phyloP scores from a whole-genome alignment of 305 asterid species.

The Fraxinus dipetala region DNA sequence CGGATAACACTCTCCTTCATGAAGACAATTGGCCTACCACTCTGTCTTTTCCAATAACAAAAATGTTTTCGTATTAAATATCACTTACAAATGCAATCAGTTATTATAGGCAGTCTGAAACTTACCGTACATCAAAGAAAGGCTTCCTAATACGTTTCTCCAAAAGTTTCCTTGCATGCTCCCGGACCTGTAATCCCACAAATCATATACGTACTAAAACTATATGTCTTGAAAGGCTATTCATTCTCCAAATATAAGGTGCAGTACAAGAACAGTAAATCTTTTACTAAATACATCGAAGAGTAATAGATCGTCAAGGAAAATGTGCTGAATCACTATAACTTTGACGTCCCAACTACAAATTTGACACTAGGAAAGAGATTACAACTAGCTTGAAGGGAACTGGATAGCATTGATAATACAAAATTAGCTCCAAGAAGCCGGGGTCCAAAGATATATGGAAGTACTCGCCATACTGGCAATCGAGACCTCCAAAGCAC shows the following conservation, averaged over 20 bases:
- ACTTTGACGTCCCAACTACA: not conserved
- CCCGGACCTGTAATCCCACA: conserved; percentile 63
- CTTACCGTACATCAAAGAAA: conserved; percentile 81
- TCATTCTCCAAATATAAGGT: not conserved
- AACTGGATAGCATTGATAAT: not conserved
- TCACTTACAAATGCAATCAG: conserved; percentile 4
- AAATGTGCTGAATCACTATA: not conserved
- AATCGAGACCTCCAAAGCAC: not conserved
- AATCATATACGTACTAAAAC: conserved; percentile 22
- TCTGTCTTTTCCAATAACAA: not conserved
- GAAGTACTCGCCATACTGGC: not conserved
- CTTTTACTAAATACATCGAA: not conserved
- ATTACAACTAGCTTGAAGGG: not conserved
- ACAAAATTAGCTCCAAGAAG: not conserved
- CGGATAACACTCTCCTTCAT: not conserved
- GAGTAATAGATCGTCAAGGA: not conserved
- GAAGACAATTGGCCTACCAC: not conserved
- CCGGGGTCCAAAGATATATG: not conserved
- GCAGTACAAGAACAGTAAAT: not conserved
- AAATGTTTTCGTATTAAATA: not conserved
- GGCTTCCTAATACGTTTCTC: conserved; percentile 89
- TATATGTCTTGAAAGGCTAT: not conserved
- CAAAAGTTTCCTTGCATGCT: conserved; percentile 94
- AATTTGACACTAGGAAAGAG: not conserved
- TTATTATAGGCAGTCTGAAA: not conserved